Conservation (phyloP, 345 rosid genomes). For the Salix caprea region DNA sequence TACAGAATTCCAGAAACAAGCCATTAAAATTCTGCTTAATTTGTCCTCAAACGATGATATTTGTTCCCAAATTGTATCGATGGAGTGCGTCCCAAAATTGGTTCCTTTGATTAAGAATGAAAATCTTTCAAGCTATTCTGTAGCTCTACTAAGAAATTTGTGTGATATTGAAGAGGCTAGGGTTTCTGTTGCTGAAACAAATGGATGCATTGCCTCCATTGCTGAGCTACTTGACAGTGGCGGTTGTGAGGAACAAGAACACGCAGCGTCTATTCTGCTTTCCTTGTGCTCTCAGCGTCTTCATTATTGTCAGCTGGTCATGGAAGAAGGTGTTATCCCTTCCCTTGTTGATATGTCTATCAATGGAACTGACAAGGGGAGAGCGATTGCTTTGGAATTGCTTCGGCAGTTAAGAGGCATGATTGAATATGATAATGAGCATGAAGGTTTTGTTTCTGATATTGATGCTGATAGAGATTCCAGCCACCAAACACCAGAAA, state of each 20-base stretch:
- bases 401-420: constrained; percentile 57
- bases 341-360: constrained; percentile 42
- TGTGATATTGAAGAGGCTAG: constrained; percentile 53
- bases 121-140: constrained; percentile 39
- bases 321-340: constrained; percentile 61
- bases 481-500: constrained; percentile 15
- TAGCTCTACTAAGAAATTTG: constrained; percentile 47
- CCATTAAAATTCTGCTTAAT: constrained; percentile 49
- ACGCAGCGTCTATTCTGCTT: constrained; percentile 31
- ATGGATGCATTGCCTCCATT: constrained; percentile 53
- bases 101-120: constrained; percentile 47
- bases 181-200: constrained; percentile 50
- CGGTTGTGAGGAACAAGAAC: constrained; percentile 61
- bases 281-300: constrained; percentile 37
- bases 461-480: constrained; percentile 10
- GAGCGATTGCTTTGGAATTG: constrained; percentile 54
- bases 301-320: constrained; percentile 51
- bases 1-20: constrained; percentile 43
- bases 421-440: constrained; percentile 12
- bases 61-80: constrained; percentile 40
- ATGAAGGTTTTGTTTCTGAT: constrained; percentile 18
- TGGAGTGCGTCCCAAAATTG: constrained; percentile 49
- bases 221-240: constrained; percentile 55
- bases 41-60: constrained; percentile 47
- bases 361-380: constrained; percentile 64